Evolutionary conservation across 495 filamentous ascomycete species (phyloP), one percentile per base, ranked within the genome.

Genomic region (Penicilliopsis zonata): DNA sequence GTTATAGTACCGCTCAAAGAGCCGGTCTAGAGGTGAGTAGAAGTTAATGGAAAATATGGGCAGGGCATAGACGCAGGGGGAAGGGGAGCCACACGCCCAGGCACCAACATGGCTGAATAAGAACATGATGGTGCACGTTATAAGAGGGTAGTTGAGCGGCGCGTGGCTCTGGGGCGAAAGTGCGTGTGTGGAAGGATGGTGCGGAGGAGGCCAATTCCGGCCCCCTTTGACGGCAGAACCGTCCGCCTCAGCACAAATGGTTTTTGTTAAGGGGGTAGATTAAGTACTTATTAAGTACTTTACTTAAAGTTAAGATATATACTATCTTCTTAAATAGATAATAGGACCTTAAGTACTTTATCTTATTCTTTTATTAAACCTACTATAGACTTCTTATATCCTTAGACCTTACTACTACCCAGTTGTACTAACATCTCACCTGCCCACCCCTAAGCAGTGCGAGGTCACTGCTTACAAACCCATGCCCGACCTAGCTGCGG

Each of bases 181-280:
- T 29, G 36, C 22, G 36, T 34, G 31, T 32, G 36, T 13, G 31
- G 30, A 39, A 28, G 15, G 25, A 17, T 16, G n/a, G 36, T 39
- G 36, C 36, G 30, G 36, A 34, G 36, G 36, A 34, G 31, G 36
- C 36, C 36, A 39, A 5, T 34, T 34, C 24, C 25, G 24, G 36
- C 36, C 17, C 13, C 23, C 28, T 34, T 34, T 29, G 23, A 39
- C 18, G 36, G 28, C 30, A 33, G 36, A 38, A 38, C 13, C 22
- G 29, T 28, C 36, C 29, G 28, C 30, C 36, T 38, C 36, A 26
- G 36, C 36, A 38, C 29, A 38, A 38, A 38, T 38, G 36, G 28
- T 25, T 25, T 25, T 38, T 38, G 36, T 38, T 38, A 23, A 23
- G 19, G 27, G 20, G 29, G 29, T 3, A 31, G 17, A 7, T n/a